Evolutionary conservation across 2,329 filamentous ascomycete genomes (phyloP), one percentile per base, ranked within the genome.

Genomic region (Teratosphaeria pseudoeucalypti): DNA sequence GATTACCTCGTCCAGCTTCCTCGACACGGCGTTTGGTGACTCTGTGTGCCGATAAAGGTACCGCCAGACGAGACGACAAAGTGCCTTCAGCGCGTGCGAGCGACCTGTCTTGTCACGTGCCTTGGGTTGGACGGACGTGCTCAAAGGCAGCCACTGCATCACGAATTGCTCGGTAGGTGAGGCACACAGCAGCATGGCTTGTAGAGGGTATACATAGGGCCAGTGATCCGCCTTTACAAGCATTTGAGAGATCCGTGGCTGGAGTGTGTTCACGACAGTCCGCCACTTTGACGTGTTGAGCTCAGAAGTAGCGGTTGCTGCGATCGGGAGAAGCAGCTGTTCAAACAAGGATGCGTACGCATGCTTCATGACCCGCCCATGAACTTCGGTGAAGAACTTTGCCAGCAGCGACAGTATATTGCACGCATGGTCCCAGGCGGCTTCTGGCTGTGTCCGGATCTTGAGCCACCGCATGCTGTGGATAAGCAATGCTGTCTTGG

Each of bases 301-400:
- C 70, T 96, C 89, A 12, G 82, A 85, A 59, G 81, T 86, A 5
- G 90, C 88, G 63, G 85, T 89, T 3, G 89, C 89, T 14, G 92
- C 92, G 56, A 99, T 86, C 1, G 92, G 90, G 14, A 96, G 81
- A 27, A 99, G 77, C 32, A 99, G 80, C 65, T 89, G 88, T 67
- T 95, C 90, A 57, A 99, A 82, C 26, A 96, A 86, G 68, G 95
- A 89, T 71, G 94, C 97, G 70, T 96, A 99, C 0, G 92, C 90
- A 66, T 92, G 88, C 73, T 99, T 99, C 69, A 97, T 86, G 62
- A 85, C 86, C 65, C 90, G 89, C 0, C 94, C 94, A 68, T 96
- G 92, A 4, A 90, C 89, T 66, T 85, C 87, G 58, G 85, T 83
- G 72, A 96, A 97, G 19, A 96, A 82, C 57, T 85, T 88, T 6